Evolutionary conservation across 306 rosid species (phyloP).

Genomic region (Sindora glabra): DNA sequence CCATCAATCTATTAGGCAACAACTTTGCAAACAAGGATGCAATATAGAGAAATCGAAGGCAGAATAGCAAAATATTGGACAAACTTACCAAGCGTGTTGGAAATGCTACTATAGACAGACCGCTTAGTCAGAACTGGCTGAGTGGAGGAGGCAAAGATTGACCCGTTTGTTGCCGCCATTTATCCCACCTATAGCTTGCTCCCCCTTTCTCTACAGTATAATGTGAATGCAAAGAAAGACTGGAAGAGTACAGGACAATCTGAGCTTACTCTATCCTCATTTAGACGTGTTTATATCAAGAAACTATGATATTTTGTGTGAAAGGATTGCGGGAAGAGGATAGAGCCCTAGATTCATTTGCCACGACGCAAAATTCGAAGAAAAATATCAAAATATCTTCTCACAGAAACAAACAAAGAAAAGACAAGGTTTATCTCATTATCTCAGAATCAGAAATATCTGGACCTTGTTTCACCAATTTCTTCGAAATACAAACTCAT

Average conservation of each 20-base stretch:
- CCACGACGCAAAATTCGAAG: not conserved
- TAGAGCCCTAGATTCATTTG: too few relatives aligned
- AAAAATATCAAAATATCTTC: slow-evolving; percentile 7
- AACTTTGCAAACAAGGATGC: not conserved
- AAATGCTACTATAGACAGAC: slow-evolving; percentile 12
- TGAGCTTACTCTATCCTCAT: not conserved
- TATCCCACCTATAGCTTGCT: slow-evolving; percentile 16
- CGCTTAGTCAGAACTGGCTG: slow-evolving; percentile 33
- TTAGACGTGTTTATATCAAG: not conserved
- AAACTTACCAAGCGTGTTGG: slow-evolving; percentile 46
- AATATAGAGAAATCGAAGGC: not conserved
- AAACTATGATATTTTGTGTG: too few relatives aligned
- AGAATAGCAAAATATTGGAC: not conserved
- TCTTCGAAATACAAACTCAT: slow-evolving; percentile 7
- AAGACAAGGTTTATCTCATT: slow-evolving; percentile 7
- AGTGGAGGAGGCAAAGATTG: slow-evolving; percentile 50
- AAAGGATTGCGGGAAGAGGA: too few relatives aligned
- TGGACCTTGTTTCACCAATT: slow-evolving; percentile 22
- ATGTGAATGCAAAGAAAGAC: not conserved
- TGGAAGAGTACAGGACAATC: not conserved
- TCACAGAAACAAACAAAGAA: slow-evolving; percentile 6
- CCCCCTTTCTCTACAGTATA: not conserved
- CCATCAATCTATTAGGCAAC: not conserved
- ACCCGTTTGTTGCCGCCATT: slow-evolving; percentile 57
- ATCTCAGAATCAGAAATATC: slow-evolving; percentile 32